Evolutionary conservation across 2,329 filamentous ascomycete genomes (phyloP), one percentile per base, ranked within the genome.

Genomic region (Pseudogymnoascus destructans): DNA sequence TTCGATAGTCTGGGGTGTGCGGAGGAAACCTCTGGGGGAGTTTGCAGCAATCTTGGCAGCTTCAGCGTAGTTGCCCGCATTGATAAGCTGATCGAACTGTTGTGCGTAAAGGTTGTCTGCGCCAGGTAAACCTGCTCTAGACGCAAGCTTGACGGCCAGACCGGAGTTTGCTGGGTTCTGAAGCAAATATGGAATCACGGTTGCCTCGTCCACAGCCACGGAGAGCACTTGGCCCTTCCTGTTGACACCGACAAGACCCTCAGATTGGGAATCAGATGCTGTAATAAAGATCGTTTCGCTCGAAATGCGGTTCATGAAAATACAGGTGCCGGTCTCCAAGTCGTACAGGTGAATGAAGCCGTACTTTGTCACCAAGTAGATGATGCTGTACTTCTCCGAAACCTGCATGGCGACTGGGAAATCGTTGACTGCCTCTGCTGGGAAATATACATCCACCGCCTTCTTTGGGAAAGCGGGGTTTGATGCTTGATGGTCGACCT

Each of bases 241-340:
- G 76, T 98, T 98, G 70, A 98, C 92, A 66, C 89, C 90, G 57
- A 98, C 81, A 62, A 98, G 86, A 66, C 95, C 95, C 49, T 86
- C 82, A 15, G 89, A 95, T 19, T 90, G 85, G 58, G 81, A 80
- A 70, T 98, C 93, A 33, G 85, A 76, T 52, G 89, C 86, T 17
- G 91, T 96, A 23, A 92, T 95, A 76, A 98, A 98, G 71, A 98
- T 97, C 23, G 93, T 98, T 71, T 98, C 93, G 77, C 90, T 95
- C 32, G 93, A 98, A 68, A 98, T 98, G 66, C 95, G 87, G 79
- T 98, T 98, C 90, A 98, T 95, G 81, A 96, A 98, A 70, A 98
- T 93, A 71, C 89, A 95, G 10, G 87, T 87, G 60, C 89, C 95
- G 6, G 88, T 93, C 77, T 98, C 95, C 59, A 98, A 82, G 69